Percentiles rank a stretch among this genome's conserved stretches.
phyloP scores from a whole-genome alignment of 805 yeast genomes.

The Myxozyma neotropica region DNA sequence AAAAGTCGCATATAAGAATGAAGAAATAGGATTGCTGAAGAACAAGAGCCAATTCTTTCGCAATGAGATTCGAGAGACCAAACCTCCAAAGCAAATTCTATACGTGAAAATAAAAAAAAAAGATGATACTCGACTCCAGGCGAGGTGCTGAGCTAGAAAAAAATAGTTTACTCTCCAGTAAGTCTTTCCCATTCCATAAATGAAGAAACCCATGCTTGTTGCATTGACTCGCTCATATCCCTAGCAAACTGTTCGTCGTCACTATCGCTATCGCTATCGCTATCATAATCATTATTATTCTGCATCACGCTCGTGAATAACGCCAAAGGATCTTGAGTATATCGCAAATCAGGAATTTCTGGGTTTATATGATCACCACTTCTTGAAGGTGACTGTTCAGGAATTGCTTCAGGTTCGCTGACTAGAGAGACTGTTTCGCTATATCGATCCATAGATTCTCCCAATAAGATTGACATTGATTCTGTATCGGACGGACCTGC shows the following conservation, averaged over 20 bases:
- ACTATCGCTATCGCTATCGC: constrained; percentile 15
- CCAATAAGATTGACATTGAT: constrained; percentile 19
- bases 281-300: background rate
- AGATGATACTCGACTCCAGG: background rate
- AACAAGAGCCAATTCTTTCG: background rate
- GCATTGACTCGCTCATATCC: constrained; percentile 29
- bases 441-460: constrained; percentile 22
- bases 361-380: background rate
- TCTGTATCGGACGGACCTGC: constrained; percentile 21
- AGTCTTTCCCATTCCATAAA: constrained; percentile 32
- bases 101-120: background rate
- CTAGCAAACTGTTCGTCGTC: constrained; percentile 26
- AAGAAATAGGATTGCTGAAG: background rate
- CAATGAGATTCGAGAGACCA: too few relatives aligned
- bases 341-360: background rate
- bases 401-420: constrained; percentile 7
- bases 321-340: background rate
- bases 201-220: constrained; percentile 33
- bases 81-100: background rate
- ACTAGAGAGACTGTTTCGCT: constrained; percentile 9
- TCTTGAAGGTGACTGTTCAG: background rate
- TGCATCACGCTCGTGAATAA: constrained; percentile 4
- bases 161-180: constrained; percentile 12
- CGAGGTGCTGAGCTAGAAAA: background rate
- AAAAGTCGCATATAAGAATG: background rate